phyloP scores from a whole-genome alignment of 176 grass and related monocot species.

The Carex scoparia region DNA sequence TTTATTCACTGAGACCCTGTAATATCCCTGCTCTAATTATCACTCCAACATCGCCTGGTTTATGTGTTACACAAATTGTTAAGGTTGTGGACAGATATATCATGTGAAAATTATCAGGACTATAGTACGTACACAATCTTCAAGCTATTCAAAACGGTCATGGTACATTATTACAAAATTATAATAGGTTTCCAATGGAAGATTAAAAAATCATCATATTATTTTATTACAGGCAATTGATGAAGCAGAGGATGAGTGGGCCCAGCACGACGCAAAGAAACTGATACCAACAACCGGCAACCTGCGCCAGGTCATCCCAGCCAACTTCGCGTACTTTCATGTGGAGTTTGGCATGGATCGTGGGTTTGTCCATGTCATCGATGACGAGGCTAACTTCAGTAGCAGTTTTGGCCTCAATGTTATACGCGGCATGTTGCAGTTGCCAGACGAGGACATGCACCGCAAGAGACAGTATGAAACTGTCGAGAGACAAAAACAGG shows the following conservation, averaged over 20 bases:
- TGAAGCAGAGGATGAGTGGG: slow-evolving; percentile 91
- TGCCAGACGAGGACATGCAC: slow-evolving; percentile 89
- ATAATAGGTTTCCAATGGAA: not conserved
- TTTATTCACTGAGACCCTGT: not conserved
- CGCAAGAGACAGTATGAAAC: slow-evolving; percentile 59
- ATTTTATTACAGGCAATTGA: slow-evolving; percentile 62
- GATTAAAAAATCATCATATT: slow-evolving; percentile 2
- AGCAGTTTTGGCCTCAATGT: slow-evolving; percentile 79
- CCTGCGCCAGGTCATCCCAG: slow-evolving; percentile 61
- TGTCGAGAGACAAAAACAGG: slow-evolving; percentile 57
- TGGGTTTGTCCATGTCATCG: slow-evolving; percentile 93
- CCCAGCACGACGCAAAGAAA: slow-evolving; percentile 87
- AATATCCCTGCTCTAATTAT: not conserved
- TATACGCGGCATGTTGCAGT: slow-evolving; percentile 58
- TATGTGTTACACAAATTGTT: not conserved
- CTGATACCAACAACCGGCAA: slow-evolving; percentile 79
- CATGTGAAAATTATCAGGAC: not conserved
- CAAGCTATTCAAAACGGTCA: not conserved
- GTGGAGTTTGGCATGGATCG: slow-evolving; percentile 80
- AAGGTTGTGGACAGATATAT: not conserved
- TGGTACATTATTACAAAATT: not conserved
- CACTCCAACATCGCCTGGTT: not conserved
- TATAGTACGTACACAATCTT: not conserved
- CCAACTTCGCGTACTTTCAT: slow-evolving; percentile 94
- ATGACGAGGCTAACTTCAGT: slow-evolving; percentile 72